Base-by-base conservation (phyloP, 257 asterid genomes). In the Gynochthodes officinalis region DNA sequence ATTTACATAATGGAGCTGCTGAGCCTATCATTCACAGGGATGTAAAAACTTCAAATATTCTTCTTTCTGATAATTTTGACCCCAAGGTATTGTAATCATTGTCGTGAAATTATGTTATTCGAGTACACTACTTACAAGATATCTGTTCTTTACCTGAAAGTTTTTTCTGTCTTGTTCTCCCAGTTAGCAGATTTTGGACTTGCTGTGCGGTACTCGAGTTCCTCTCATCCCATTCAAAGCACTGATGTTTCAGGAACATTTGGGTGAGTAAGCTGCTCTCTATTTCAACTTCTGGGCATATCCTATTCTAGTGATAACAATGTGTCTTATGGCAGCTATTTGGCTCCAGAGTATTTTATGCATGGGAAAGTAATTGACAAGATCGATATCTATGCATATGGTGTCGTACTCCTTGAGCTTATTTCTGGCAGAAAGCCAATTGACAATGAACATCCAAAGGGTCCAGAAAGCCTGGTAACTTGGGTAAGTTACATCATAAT, bases 121-220 rank as follows among this genome's bases (percentile, higher is more conserved):
- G 53, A 44, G 30, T 44, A 52, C 57, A 42, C 33, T 61, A 46
- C 3, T 64, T 39, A 62, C 19, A 48, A 3, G 57, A 40, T 25
- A 33, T 25, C 13, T 46, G 53, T 23, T 64, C 14, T 13, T 63
- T 55, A 42, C 27, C 49, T 27, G 65, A 63, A 64, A 39, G 19
- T 23, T 18, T 43, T 2, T 55, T 48, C 43, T 73, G 33, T 65
- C 72, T 63, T 62, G 6, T n/a, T 62, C 62, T 30, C 25, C 14
- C 84, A 93, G 98, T 84, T 93, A 57, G 91, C 98, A 7, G 98
- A 94, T 84, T 94, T 94, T 78, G 98, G 98, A 64, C 92, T 94
- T 79, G 94, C 98, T 44, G 80, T 92, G 42, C 73, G 84, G 86
- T 88, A 90, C 73, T 91, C 96, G 35, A 79, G 86, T 73, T 84